Conservation (phyloP, 441 rosid genomes). For the Gossypium aridum region DNA sequence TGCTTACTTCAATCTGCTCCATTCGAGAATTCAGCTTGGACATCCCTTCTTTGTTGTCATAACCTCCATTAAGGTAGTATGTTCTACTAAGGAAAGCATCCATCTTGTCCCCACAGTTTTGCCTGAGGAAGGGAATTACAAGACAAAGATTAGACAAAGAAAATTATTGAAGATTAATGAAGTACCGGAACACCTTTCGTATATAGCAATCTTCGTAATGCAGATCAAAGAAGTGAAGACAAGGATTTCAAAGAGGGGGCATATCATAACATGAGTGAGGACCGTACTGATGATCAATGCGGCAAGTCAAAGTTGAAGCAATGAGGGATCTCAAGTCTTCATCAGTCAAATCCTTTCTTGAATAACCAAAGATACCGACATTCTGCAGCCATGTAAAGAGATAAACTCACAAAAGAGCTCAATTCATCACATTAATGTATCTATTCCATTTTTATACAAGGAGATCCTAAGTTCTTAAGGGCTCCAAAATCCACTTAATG, state of each 20-base stretch:
- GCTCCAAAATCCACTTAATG: neutral
- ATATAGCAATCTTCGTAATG: neutral
- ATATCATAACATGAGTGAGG: slow-evolving; percentile 8
- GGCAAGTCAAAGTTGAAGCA: slow-evolving; percentile 69
- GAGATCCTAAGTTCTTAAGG: neutral
- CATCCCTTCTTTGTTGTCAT: slow-evolving; percentile 58
- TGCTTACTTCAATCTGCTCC: slow-evolving; percentile 63
- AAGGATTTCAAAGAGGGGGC: neutral
- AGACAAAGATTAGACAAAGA: neutral
- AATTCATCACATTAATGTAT: neutral
- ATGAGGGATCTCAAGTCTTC: slow-evolving; percentile 67
- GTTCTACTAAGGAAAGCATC: slow-evolving; percentile 63
- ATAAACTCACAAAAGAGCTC: neutral
- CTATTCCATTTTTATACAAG: neutral
- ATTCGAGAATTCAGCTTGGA: slow-evolving; percentile 55
- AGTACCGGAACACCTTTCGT: neutral
- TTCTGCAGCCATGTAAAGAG: slow-evolving; percentile 37
- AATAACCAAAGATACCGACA: slow-evolving; percentile 61
- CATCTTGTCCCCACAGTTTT: slow-evolving; percentile 63
- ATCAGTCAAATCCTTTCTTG: slow-evolving; percentile 61
- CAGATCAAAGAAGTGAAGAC: neutral
- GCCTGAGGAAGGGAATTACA: slow-evolving; percentile 29
- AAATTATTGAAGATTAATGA: neutral
- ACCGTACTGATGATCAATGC: slow-evolving; percentile 67
- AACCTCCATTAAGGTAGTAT: slow-evolving; percentile 60